Evolutionary conservation across 2,329 filamentous ascomycete genomes (phyloP), one percentile per base, ranked within the genome.

Genomic region (Aureobasidium sp.): DNA sequence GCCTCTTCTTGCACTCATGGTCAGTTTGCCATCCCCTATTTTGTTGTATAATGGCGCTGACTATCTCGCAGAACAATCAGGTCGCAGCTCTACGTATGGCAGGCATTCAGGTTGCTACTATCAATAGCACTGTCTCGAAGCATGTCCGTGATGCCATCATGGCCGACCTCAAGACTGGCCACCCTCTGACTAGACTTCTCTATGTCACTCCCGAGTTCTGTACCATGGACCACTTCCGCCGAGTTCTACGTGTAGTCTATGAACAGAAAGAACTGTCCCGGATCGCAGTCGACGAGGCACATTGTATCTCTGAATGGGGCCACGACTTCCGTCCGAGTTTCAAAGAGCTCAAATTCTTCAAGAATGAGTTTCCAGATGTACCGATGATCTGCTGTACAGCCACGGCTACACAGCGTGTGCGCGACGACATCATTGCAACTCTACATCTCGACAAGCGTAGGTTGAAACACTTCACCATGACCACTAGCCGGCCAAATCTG

Each of bases 301-400:
- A 97, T 74, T 97, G 93, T 73, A 96, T 97, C 68, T 96, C 90
- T 27, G 92, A 97, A 85, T 97, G 93, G 93, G 93, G 93, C 1
- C 92, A 97, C 73, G 93, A 97, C 74, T 97, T 97, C 72, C 88
- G 93, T n/a, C 89, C 87, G 39, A 89, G 91, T 62, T 97, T 96
- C 75, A 91, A 94, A 71, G 84, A 88, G 22, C 81, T 97, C 7
- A 87, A 84, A 2, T 97, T 90, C 86, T 94, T 97, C 78, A 87
- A 89, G 67, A 81, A 85, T 53, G 86, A 86, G 6, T 91, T 94
- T 66, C 90, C 91, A 0, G 83, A 89, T 62, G 90, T 97, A 0
- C 92, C 93, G 5, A 88, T 97, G 65, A 96, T 94, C 74, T 96
- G 91, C 66, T 83, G 96, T 15, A 97, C 93, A 0, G 93, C 93